Base-by-base conservation (phyloP, 202 grass and related monocot genomes). In the Elaeis oleifera region DNA sequence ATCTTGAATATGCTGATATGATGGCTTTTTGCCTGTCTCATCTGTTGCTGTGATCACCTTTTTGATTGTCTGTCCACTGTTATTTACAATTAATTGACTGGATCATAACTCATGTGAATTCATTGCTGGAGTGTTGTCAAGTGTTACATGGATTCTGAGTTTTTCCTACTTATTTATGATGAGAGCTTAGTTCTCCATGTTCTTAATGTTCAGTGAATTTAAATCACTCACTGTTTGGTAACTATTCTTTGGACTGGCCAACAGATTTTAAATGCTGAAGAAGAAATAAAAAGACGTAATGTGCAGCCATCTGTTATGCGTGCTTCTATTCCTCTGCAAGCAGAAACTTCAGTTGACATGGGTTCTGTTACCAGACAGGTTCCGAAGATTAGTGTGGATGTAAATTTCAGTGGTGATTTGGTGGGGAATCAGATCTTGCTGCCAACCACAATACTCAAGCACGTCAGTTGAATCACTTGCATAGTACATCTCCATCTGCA, bases 221-320 rank as follows among this genome's bases (percentile, higher is more conserved):
- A 44, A 13, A 11, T 44, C 36, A 44, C 36, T 39, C 8, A 39
- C 16, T 56, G 48, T 68, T 28, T 68, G 51, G 21, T 16, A 19
- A 7, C 26, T 56, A 2, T 39, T 13, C 1, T 31, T 27, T 44
- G 18, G 18, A 63, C 51, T 1, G 67, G 67, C 32, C 48, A 17
- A 54, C 78, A 97, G 88, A 85, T 99, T 70, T 79, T 94, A 67
- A 89, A 94, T 68, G 85, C 88, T 1, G 88, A 99, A 82, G 94
- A 94, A 77, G 94, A 99, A 77, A 84, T 99, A 54, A 91, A 78
- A 81, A 81, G 53, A 8, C 83, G 80, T 16, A 87, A 36, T 69
- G 60, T 68, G 65, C 85, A 79, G 17, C 77, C 71, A 5, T 15
- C 79, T 60, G 67, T 73, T 0, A 49, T 75, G 32, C 78, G 69